These are phyloP conservation scores for Agarophyton chilense DNA, from an alignment of 23 red algal genomes.

Conservation along the genomic window DNA sequence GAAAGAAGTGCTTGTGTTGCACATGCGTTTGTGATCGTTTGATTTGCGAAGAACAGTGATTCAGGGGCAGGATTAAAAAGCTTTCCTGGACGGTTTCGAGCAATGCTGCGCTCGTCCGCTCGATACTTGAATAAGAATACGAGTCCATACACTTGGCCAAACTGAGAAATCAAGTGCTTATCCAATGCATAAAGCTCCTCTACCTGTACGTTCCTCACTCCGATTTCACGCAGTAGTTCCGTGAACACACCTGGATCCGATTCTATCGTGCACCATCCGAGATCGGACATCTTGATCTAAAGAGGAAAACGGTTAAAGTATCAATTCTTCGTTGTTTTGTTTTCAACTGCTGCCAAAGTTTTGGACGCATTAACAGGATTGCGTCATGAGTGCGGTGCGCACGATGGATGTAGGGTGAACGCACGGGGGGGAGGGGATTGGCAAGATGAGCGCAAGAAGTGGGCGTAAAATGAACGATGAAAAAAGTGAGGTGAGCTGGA, in stretches of 20 bases:
- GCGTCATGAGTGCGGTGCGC: too few species aligned
- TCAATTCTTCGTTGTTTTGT: too few species aligned
- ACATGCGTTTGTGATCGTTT: slow-evolving; percentile 90
- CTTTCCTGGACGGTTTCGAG: slow-evolving; percentile 20
- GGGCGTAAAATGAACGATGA: too few species aligned
- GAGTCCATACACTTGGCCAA: slow-evolving; percentile 67
- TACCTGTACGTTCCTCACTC: slow-evolving; percentile 81
- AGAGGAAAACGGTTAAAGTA: too few species aligned
- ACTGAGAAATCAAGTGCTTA: slow-evolving; percentile 23
- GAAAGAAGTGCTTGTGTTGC: slow-evolving; percentile 93
- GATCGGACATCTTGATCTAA: slow-evolving; percentile 8
- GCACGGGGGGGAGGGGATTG: too few species aligned
- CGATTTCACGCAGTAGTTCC: slow-evolving; percentile 68
- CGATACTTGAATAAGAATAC: slow-evolving; percentile 97
- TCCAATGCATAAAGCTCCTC: slow-evolving; percentile 88
- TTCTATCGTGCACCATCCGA: slow-evolving; percentile 88
- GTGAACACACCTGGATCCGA: slow-evolving; percentile 95
- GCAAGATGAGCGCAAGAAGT: too few species aligned
- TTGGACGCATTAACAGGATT: too few species aligned
- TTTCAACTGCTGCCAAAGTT: too few species aligned
- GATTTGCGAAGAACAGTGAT: slow-evolving; percentile 86
- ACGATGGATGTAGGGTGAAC: too few species aligned
- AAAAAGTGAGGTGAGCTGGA: too few species aligned
- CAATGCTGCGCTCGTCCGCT: slow-evolving; percentile 34
- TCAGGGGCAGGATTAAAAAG: slow-evolving; percentile 28